Base-by-base conservation (phyloP, 257 asterid species). In the Solanum corneliomulleri region DNA sequence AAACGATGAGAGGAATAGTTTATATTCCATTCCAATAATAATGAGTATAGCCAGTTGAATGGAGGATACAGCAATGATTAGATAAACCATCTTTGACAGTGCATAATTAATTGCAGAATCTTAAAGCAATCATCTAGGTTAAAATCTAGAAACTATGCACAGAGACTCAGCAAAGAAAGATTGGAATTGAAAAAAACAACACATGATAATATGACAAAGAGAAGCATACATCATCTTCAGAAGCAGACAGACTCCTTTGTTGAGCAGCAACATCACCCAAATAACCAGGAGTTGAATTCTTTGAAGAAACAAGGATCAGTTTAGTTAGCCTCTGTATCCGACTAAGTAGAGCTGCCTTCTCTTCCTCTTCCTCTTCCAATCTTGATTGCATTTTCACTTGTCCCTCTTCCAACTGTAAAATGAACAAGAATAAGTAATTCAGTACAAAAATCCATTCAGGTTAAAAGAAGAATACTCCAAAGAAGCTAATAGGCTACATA, bases 301-400 rank as follows among this genome's bases (percentile, higher is more conserved):
- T 97, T 37, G 99, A 96, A 77, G 99, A 97, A 89, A 97, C 99
- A 23, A 97, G 99, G 85, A 97, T 97, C 89, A 97, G 93, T 91
- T 97, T 97, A 37, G 99, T 96, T 74, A 97, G 95, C 93, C 99
- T 93, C 90, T 97, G 99, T 90, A 97, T 97, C 89, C 99, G 94
- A 93, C 99, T 97, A 98, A 97, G 92, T 77, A 97, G 87, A 91
- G 99, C 99, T 25, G 95, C 95, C 93, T 97, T 97, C 86, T 98
- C 99, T 85, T 97, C 99, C 89, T 97, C 99, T 84, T 97, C 99
- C 93, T 97, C 99, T 94, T 97, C 99, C 92, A 97, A 90, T 90
- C 99, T 93, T 71, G 98, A 96, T 88, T 94, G 99, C 99, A 97
- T 96, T 95, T 96, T 97, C 75, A 95, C 95, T 92, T 97, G 99